A percentile compares a stretch with the other conserved stretches of the same genome.
Conservation (phyloP, 768 basidiomycete species). For the Suillus luteus region DNA sequence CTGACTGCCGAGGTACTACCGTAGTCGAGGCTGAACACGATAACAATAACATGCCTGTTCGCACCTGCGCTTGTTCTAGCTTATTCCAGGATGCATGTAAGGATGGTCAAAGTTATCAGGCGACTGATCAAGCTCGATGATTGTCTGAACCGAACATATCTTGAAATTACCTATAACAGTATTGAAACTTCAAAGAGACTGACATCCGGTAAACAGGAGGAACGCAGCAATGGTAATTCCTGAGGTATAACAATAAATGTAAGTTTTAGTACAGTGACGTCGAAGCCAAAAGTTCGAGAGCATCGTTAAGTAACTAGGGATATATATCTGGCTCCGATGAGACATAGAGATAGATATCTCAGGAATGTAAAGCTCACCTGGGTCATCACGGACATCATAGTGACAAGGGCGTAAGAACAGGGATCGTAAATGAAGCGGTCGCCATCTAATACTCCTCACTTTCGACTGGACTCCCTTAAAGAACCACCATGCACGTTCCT, state of each 20-base stretch:
- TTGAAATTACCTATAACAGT: not conserved
- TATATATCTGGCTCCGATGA: not conserved
- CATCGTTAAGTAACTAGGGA: slow-evolving; percentile 1
- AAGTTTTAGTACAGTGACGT: not conserved
- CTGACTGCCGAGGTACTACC: not conserved
- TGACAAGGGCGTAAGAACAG: slow-evolving; percentile 24
- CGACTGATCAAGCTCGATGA: no score
- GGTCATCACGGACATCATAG: slow-evolving; percentile 20
- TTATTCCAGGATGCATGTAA: not conserved
- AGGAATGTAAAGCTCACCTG: slow-evolving; percentile 22
- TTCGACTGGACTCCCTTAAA: slow-evolving; percentile 17
- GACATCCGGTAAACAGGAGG: not conserved
- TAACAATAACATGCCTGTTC: not conserved
- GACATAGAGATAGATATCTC: not conserved
- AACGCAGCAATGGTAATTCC: not conserved
- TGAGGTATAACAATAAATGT: not conserved
- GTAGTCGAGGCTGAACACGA: not conserved
- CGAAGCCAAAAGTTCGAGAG: not conserved
- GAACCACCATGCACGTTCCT: slow-evolving; percentile 25
- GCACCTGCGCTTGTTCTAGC: not conserved
- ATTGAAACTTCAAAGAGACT: not conserved
- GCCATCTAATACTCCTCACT: slow-evolving; percentile 19
- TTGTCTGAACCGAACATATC: not conserved
- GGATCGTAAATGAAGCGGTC: slow-evolving; percentile 16
- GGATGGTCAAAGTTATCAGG: no score